Evolutionary conservation across 208 protist species (phyloP), one percentile per base, ranked within the genome.

Genomic region (Porcisia deanei): DNA sequence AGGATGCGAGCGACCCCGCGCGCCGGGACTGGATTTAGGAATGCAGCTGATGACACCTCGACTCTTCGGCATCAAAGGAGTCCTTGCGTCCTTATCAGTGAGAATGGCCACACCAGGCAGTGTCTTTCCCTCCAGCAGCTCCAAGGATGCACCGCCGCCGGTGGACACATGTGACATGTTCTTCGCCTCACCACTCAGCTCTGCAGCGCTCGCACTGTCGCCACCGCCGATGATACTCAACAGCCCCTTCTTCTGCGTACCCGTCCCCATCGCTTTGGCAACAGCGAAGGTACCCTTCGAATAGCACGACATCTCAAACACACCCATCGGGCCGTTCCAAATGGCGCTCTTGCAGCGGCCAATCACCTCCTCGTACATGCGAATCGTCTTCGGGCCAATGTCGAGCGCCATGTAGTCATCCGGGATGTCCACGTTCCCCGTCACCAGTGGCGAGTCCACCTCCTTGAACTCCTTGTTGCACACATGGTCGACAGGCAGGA

Each of bases 141-240:
- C 99, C 55, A 99, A 93, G 16, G 97, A 99, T 12, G 99, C 99
- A 80, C 99, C 99, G 72, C 99, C 99, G 73, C 99, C 99, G 71
- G 99, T 99, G 53, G 91, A 98, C 47, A 99, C 95, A 85, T 99
- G 99, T 64, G 88, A 96, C 67, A 99, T 94, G 81, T 99, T 94
- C 49, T 97, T 83, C 45, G 90, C 92, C 61, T 97, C 82, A 14
- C 91, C 90, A 57, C 90, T 93, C 82, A 98, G 96, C 63, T 96
- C 91, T 43, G 91, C 95, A 30, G 91, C 92, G 22, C 98, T 98
- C 55, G 97, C 98, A 73, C 98, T 99, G 85, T 99, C 99, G 73
- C 98, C 99, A 78, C 99, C 99, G 60, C 98, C 95, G 61, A 95
- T 90, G 69, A 99, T 99, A 76, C 89, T 94, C 70, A 97, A 76